phyloP scores from a whole-genome alignment of 345 rosid species.

The Ceriops zippeliana region DNA sequence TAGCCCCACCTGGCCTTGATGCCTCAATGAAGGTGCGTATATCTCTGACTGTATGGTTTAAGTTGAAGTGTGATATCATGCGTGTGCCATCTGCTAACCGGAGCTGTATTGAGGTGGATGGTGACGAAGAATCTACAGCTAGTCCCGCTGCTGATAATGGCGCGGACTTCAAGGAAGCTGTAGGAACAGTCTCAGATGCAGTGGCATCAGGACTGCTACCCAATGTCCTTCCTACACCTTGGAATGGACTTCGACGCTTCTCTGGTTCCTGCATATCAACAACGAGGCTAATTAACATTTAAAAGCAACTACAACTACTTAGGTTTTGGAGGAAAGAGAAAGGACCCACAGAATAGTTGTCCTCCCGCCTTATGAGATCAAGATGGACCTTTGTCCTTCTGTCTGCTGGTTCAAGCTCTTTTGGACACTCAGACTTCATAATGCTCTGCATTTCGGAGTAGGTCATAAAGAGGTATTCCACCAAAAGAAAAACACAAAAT shows the following conservation, averaged over 20 bases:
- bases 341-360: conserved; percentile 49
- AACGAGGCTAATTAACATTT: neutral
- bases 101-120: conserved; percentile 72
- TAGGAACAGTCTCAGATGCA: conserved; percentile 20
- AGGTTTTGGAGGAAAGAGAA: neutral
- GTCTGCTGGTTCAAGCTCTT: conserved; percentile 71
- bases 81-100: conserved; percentile 84
- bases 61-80: conserved; percentile 68
- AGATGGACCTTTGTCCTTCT: conserved; percentile 63
- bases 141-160: conserved; percentile 54
- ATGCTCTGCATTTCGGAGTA: conserved; percentile 59
- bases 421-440: conserved; percentile 66
- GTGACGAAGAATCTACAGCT: conserved; percentile 54
- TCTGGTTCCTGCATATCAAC: conserved; percentile 43
- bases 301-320: neutral
- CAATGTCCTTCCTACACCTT: conserved; percentile 64
- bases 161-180: conserved; percentile 32
- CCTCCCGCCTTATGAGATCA: conserved; percentile 66
- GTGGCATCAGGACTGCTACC: conserved; percentile 28
- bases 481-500: neutral
- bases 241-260: conserved; percentile 38
- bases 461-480: conserved; percentile 7
- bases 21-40: conserved; percentile 78
- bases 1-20: conserved; percentile 62
- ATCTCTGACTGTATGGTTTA: conserved; percentile 68